Percentiles rank a stretch among this genome's conserved stretches.
Conservation (phyloP, 2,329 filamentous ascomycete species). For the Calonectria fujianensis region DNA sequence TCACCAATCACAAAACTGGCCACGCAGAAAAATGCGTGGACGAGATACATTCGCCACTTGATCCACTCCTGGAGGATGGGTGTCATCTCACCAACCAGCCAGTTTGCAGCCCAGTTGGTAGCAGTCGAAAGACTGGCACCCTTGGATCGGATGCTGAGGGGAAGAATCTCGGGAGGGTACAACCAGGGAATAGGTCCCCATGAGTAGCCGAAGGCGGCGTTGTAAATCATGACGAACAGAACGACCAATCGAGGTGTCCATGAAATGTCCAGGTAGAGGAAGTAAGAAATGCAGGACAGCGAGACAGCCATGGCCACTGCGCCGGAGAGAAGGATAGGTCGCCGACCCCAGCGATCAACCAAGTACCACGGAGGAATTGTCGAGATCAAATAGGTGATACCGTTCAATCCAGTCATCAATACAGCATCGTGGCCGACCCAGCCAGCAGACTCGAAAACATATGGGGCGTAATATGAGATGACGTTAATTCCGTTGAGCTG, state of each 20-base stretch:
- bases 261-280: conserved; percentile 89
- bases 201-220: conserved; percentile 93
- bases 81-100: conserved; percentile 96
- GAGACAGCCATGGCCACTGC: conserved; percentile 93
- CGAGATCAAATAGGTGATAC: conserved; percentile 89
- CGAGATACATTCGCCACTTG: conserved; percentile 92
- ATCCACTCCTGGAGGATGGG: conserved; percentile 94
- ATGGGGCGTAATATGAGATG: conserved; percentile 98
- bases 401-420: conserved; percentile 98
- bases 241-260: conserved; percentile 91
- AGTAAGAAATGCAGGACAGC: conserved; percentile 93
- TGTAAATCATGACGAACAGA: conserved; percentile 98
- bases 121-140: conserved; percentile 97
- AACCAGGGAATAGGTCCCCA: conserved; percentile 99
- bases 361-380: conserved; percentile 98
- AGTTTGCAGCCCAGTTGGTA: conserved; percentile 99
- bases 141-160: conserved; percentile 96
- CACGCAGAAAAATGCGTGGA: conserved; percentile 98
- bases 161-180: conserved; percentile 98
- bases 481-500: conserved; percentile 99
- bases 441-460: conserved; percentile 97
- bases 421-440: conserved; percentile 94
- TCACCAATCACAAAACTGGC: conserved; percentile 96
- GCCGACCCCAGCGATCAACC: conserved; percentile 92
- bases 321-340: conserved; percentile 91